These are phyloP conservation scores for Ganoderma resinaceum DNA, from an alignment of 1,284 basidiomycete species.

Conservation along the genomic window DNA sequence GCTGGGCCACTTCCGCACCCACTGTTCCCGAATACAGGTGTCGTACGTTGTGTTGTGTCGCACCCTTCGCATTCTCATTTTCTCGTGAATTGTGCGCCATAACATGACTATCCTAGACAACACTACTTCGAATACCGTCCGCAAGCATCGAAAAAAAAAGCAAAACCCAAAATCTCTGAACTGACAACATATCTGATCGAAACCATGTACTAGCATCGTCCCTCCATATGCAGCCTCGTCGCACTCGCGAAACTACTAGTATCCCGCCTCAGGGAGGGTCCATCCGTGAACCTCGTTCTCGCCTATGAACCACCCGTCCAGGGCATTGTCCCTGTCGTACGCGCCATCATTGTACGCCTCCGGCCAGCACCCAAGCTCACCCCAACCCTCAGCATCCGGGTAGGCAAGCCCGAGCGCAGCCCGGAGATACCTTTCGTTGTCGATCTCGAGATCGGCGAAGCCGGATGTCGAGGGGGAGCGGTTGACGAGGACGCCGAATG, in stretches of 20 bases:
- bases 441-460: slow-evolving; percentile 11
- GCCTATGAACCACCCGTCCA: neutral
- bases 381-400: neutral
- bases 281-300: neutral
- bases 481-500: slow-evolving; percentile 5
- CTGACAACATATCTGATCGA: neutral
- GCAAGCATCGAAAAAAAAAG: neutral
- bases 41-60: neutral
- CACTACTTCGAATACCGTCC: neutral
- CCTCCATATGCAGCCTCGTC: neutral
- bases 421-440: slow-evolving; percentile 13
- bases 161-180: neutral
- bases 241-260: neutral
- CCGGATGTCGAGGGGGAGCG: neutral
- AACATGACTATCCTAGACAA: neutral
- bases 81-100: neutral
- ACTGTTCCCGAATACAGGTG: neutral
- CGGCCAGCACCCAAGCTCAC: slow-evolving; percentile 1
- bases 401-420: slow-evolving; percentile 4
- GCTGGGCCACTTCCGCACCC: neutral
- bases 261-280: neutral
- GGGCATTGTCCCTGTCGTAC: neutral
- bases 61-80: no score
- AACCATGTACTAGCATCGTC: neutral
- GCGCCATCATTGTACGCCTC: slow-evolving; percentile 1